Evolutionary conservation across 1,139 yeast genomes (phyloP).

Genomic region (Debaryomycetaceae sp.): DNA sequence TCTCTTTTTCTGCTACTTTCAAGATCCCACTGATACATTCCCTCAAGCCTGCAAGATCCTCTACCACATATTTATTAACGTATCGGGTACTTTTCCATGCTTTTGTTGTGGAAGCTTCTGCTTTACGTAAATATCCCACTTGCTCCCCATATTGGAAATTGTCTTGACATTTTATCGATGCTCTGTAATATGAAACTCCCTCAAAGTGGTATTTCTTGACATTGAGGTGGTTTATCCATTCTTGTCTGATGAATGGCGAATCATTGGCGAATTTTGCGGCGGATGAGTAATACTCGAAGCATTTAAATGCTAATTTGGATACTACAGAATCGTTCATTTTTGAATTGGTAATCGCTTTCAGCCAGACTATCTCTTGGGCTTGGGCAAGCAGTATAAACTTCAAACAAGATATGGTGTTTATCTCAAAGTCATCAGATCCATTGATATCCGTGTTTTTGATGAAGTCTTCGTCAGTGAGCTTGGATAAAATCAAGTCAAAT

Average conservation of each 20-base stretch:
- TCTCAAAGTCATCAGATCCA: slow-evolving; percentile 22
- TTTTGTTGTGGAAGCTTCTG: slow-evolving; percentile 25
- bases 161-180: slow-evolving; percentile 49
- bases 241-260: slow-evolving; percentile 53
- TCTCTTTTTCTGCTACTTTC: slow-evolving; percentile 68
- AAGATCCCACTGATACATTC: slow-evolving; percentile 44
- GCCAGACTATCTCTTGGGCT: slow-evolving; percentile 88
- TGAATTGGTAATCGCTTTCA: slow-evolving; percentile 54
- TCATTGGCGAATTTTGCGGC: slow-evolving; percentile 45
- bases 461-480: slow-evolving; percentile 7
- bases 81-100: slow-evolving; percentile 43
- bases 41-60: slow-evolving; percentile 48
- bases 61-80: slow-evolving; percentile 40
- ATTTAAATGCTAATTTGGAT: slow-evolving; percentile 63
- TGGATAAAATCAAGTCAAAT: slow-evolving; percentile 38
- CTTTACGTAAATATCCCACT: slow-evolving; percentile 52
- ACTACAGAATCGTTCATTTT: slow-evolving; percentile 58
- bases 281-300: slow-evolving; percentile 51
- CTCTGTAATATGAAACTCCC: slow-evolving; percentile 68
- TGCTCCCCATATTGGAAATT: slow-evolving; percentile 65
- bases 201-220: slow-evolving; percentile 62
- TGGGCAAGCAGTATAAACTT: slow-evolving; percentile 65
- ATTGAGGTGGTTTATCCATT: slow-evolving; percentile 61
- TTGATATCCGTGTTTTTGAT: slow-evolving; percentile 3
- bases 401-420: slow-evolving; percentile 26